Percentiles rank a stretch among this genome's conserved stretches.
Conservation (phyloP, 2,329 filamentous ascomycete species). For the Colletotrichum sp. region DNA sequence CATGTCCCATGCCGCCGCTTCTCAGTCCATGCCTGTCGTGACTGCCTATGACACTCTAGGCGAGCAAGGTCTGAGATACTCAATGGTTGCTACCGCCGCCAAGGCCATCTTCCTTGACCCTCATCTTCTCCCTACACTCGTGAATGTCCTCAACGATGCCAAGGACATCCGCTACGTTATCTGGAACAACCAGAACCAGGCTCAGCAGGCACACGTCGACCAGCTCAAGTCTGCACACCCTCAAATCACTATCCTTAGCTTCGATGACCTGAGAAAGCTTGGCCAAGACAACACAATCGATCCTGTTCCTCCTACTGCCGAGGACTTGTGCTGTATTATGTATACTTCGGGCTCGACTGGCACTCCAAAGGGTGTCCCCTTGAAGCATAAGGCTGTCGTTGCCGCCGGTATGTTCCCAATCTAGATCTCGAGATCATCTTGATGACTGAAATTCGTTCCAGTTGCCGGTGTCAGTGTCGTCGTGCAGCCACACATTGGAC, state of each 20-base stretch:
- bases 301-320: conserved; percentile 69
- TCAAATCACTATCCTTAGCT: conserved; percentile 52
- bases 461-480: conserved; percentile 80
- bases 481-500: conserved; percentile 77
- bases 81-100: conserved; percentile 73
- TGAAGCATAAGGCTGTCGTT: conserved; percentile 77
- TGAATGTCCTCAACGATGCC: conserved; percentile 58
- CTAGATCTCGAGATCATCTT: not conserved
- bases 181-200: conserved; percentile 59
- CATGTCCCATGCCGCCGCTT: conserved; percentile 58
- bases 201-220: conserved; percentile 55
- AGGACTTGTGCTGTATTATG: conserved; percentile 78
- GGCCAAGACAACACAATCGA: conserved; percentile 70
- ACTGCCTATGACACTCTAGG: conserved; percentile 85
- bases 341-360: conserved; percentile 83
- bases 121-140: conserved; percentile 65
- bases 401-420: conserved; percentile 63
- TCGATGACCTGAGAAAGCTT: conserved; percentile 55
- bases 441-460: conserved; percentile 30
- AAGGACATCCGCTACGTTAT: conserved; percentile 54
- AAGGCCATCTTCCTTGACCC: conserved; percentile 63
- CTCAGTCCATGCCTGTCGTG: conserved; percentile 82
- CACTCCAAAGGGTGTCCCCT: conserved; percentile 79
- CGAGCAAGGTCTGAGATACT: conserved; percentile 77
- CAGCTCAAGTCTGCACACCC: conserved; percentile 47